These are phyloP conservation scores for Closterium sp. DNA, from an alignment of 139 green algal species.

Conservation along the genomic window DNA sequence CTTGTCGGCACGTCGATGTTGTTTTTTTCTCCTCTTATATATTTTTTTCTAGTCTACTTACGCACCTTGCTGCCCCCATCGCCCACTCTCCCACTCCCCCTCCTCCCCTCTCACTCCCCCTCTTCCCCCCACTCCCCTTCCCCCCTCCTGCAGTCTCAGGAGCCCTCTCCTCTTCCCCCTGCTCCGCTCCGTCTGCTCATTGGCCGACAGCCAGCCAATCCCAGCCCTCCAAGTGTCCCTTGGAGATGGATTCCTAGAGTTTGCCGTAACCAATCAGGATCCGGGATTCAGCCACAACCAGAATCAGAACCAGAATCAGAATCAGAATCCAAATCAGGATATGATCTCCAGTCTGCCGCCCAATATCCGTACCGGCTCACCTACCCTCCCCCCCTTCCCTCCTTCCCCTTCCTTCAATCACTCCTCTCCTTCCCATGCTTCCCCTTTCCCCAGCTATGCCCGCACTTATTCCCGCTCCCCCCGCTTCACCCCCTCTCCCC, in stretches of 20 bases:
- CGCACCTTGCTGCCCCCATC: background rate
- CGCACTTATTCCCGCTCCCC: background rate
- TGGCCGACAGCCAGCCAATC: background rate
- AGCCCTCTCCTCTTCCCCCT: background rate
- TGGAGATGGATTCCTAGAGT: background rate
- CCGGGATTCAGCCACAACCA: background rate
- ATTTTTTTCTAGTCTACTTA: background rate
- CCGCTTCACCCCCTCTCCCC: background rate
- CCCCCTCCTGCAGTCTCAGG: background rate
- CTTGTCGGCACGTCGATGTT: too few species aligned
- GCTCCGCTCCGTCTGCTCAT: background rate
- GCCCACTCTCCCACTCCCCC: background rate
- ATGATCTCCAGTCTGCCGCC: background rate
- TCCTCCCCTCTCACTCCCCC: background rate
- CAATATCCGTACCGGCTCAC: background rate
- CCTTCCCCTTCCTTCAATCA: background rate
- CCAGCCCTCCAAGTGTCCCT: background rate
- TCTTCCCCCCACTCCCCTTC: background rate
- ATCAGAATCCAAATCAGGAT: background rate
- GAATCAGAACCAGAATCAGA: background rate
- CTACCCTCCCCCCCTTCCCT: background rate
- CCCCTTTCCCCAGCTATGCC: too few species aligned
- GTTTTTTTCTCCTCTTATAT: too few species aligned
- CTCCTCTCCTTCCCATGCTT: background rate
- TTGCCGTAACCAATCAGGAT: background rate